Conservation (phyloP, 164 flowering plant species). For the Brasenia schreberi region DNA sequence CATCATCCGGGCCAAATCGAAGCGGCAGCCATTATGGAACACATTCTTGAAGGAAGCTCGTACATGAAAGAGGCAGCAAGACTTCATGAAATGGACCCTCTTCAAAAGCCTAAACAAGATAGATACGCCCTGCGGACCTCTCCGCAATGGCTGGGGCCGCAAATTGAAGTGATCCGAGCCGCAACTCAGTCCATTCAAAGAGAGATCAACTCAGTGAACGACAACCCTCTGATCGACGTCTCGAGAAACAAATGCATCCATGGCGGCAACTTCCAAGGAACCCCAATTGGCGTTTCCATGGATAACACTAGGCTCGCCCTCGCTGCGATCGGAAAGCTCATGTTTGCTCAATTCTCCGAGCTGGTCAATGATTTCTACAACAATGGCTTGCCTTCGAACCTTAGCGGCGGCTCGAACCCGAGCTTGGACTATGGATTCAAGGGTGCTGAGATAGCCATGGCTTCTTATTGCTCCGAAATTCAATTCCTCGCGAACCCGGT, state of each 20-base stretch:
- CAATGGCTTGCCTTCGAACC: slow-evolving; percentile 53
- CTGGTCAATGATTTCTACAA: slow-evolving; percentile 57
- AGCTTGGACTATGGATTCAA: slow-evolving; percentile 59
- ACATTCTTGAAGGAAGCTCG: slow-evolving; percentile 37
- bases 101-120: slow-evolving; percentile 58
- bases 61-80: slow-evolving; percentile 28
- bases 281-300: slow-evolving; percentile 67
- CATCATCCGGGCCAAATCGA: slow-evolving; percentile 67
- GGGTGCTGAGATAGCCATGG: slow-evolving; percentile 55
- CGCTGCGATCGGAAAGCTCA: slow-evolving; percentile 48
- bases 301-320: slow-evolving; percentile 50
- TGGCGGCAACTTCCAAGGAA: slow-evolving; percentile 64
- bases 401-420: slow-evolving; percentile 52
- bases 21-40: slow-evolving; percentile 63
- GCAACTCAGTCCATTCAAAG: slow-evolving; percentile 44
- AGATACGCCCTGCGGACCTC: slow-evolving; percentile 57
- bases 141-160: slow-evolving; percentile 57
- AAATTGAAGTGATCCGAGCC: slow-evolving; percentile 39
- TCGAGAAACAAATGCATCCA: slow-evolving; percentile 49
- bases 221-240: slow-evolving; percentile 52
- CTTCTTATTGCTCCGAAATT: slow-evolving; percentile 50
- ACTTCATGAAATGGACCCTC: slow-evolving; percentile 40
- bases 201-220: slow-evolving; percentile 60
- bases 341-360: slow-evolving; percentile 63
- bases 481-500: slow-evolving; percentile 59